Evolutionary conservation across 441 rosid species (phyloP).

Genomic region (Jatropha podagrica): DNA sequence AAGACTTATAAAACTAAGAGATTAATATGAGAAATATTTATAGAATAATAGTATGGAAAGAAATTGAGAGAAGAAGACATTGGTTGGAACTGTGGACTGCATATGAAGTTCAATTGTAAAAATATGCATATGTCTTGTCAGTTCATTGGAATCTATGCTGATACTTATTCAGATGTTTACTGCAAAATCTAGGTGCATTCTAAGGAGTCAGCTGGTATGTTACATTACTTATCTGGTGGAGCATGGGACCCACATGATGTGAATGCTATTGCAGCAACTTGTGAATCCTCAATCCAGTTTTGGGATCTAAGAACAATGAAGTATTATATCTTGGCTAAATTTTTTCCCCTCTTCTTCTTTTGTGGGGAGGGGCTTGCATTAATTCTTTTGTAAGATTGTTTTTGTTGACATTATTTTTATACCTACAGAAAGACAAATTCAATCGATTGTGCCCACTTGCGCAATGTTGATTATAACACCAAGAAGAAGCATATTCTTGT

Average conservation of each 20-base stretch:
- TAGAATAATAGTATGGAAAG: too few relatives aligned
- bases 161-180: constrained; percentile 34
- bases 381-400: neutral
- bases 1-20: too few relatives aligned
- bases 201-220: constrained; percentile 80
- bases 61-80: neutral
- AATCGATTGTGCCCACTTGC: constrained; percentile 63
- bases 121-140: neutral
- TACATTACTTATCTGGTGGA: constrained; percentile 82
- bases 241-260: constrained; percentile 94
- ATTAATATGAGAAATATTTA: too few relatives aligned
- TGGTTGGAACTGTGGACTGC: neutral
- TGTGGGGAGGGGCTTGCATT: too few relatives aligned
- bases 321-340: constrained; percentile 41
- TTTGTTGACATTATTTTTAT: neutral
- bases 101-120: neutral
- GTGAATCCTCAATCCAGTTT: constrained; percentile 81
- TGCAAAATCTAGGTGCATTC: constrained; percentile 61
- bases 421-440: constrained; percentile 68
- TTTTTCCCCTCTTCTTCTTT: neutral
- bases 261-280: constrained; percentile 68
- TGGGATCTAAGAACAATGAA: constrained; percentile 83
- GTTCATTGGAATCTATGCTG: constrained; percentile 23
- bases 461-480: constrained; percentile 60
- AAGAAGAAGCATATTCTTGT: constrained; percentile 72